A percentile compares a stretch with the other conserved stretches of the same genome.
phyloP scores from a whole-genome alignment of 345 rosid species.

The Populus davidiana region DNA sequence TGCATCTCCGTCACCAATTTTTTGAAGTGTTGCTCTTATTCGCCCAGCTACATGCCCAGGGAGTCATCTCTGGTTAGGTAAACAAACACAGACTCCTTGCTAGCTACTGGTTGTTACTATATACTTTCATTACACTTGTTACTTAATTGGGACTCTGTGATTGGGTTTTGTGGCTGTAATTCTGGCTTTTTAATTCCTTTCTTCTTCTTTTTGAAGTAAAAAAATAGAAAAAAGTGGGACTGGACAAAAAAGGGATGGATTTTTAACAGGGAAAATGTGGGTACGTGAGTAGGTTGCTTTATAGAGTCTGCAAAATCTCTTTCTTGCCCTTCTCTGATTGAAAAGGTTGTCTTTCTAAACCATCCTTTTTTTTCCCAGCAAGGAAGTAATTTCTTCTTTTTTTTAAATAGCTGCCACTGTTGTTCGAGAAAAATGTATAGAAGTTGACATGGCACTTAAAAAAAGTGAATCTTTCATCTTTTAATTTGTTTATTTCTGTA shows the following conservation, averaged over 20 bases:
- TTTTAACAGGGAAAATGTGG: constrained; percentile 31
- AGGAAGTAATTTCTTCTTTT: background rate
- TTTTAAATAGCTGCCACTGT: background rate
- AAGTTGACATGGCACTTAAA: constrained; percentile 25
- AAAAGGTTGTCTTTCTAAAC: constrained; percentile 15
- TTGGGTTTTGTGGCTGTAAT: background rate
- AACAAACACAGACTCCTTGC: background rate
- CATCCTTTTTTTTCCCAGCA: background rate
- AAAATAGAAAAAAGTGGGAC: background rate
- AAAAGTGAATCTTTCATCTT: background rate
- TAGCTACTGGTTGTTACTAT: too few relatives aligned
- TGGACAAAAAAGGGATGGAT: constrained; percentile 3
- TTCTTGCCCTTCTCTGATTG: constrained; percentile 13
- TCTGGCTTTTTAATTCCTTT: background rate
- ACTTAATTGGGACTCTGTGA: background rate
- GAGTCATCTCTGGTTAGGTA: background rate
- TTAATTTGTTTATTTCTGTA: background rate
- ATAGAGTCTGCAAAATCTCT: constrained; percentile 40
- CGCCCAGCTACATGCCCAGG: background rate
- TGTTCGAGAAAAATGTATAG: constrained; percentile 28
- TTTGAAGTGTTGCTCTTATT: background rate
- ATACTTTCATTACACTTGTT: background rate
- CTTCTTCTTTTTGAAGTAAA: background rate
- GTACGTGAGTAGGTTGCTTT: constrained; percentile 32
- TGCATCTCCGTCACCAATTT: too few relatives aligned